Evolutionary conservation across 306 rosid species (phyloP), one percentile per base, ranked within the genome.

Genomic region (Lagenaria siceraria): DNA sequence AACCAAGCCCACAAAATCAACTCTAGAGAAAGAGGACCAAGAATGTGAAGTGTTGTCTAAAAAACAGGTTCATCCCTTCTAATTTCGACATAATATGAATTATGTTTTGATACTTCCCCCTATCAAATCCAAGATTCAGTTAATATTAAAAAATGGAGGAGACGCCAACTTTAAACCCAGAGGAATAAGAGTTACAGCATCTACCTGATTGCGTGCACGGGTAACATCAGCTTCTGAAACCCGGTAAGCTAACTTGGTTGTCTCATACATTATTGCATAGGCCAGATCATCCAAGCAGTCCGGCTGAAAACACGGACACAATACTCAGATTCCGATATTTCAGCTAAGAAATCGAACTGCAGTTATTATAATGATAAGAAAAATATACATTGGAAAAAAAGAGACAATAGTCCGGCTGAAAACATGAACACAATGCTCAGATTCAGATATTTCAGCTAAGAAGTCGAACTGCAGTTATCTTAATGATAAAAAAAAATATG

Each of bases 131-230:
- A 68, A 68, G 33, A 17, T 42, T 42, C 21, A 43, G 14, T 48
- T 25, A 66, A 40, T 33, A 66, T 15, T 48, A 71, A 25, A 1
- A 48, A 8, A 15, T 46, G 35, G 35, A 66, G 12, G 31, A 42
- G 21, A 27, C 69, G 10, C 60, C 66, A 5, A 12, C 46, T 8
- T 43, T 10, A 80, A 74, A 78, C 17, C 5, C 54, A 79, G 17
- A 62, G 29, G 46, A 49, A 29, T 27, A 56, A 42, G 8, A 35
- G 49, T 35, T 35, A 8, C 49, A 59, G 78, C 27, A 24, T 78
- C 48, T 80, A 92, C 98, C 98, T 92, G 98, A 85, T 92, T 92
- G 71, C 98, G 87, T 1, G 98, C 98, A 17, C 98, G 93, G 18
- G 84, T 81, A 35, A 93, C 96, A 78, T 93, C 95, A 83, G 87